Evolutionary conservation across 768 basidiomycete genomes (phyloP).

Genomic region (Phylloporus rhodoxanthus): DNA sequence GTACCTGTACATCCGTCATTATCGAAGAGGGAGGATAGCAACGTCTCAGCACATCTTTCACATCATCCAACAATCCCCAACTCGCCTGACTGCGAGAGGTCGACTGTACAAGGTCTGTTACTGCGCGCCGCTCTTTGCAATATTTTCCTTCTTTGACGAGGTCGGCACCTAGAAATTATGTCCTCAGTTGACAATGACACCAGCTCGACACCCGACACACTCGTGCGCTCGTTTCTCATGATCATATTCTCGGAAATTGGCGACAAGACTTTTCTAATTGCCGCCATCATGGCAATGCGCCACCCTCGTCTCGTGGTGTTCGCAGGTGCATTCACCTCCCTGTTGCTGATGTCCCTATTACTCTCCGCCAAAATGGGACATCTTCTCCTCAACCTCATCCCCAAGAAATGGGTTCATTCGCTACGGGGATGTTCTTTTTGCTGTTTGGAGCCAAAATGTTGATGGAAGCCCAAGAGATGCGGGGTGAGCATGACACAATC

Average conservation of each 20-base stretch:
- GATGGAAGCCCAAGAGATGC: constrained; percentile 78
- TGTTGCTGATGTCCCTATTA: constrained; percentile 90
- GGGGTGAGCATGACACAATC: constrained; percentile 71
- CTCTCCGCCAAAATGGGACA: constrained; percentile 93
- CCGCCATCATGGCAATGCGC: constrained; percentile 90
- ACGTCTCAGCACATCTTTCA: neutral
- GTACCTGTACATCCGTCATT: no score
- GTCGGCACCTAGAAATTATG: constrained; percentile 13
- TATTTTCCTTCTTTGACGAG: neutral
- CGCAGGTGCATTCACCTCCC: constrained; percentile 78
- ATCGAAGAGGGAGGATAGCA: neutral
- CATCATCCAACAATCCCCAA: neutral
- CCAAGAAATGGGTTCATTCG: constrained; percentile 60
- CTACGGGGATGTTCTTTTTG: constrained; percentile 79
- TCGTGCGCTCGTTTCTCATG: constrained; percentile 79
- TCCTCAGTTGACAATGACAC: constrained; percentile 12
- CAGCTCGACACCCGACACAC: constrained; percentile 36
- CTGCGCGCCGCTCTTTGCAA: neutral
- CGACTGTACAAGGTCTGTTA: constrained; percentile 1
- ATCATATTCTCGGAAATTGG: constrained; percentile 92
- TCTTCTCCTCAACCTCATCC: constrained; percentile 79
- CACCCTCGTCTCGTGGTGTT: constrained; percentile 86
- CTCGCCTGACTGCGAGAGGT: neutral
- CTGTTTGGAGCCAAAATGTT: constrained; percentile 90
- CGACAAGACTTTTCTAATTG: constrained; percentile 88